Conservation (phyloP, 306 rosid genomes). For the Neltuma alba region DNA sequence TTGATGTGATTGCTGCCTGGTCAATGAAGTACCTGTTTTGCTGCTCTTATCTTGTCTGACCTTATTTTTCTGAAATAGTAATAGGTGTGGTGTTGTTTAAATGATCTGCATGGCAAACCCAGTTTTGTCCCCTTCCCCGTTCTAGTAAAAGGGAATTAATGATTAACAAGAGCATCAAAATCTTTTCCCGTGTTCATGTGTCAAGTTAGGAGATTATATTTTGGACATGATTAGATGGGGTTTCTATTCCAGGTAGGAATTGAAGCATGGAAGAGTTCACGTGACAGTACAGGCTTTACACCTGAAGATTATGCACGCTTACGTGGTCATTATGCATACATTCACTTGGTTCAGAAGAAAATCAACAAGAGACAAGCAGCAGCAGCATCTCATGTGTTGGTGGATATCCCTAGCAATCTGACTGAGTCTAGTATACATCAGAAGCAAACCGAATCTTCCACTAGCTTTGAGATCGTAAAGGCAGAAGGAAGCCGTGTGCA, state of each 20-base stretch:
- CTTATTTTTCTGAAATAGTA: conserved; percentile 1
- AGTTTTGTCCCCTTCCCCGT: neutral
- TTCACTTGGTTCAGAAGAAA: conserved; percentile 78
- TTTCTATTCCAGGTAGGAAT: conserved; percentile 71
- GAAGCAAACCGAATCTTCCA: conserved; percentile 47
- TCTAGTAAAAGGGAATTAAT: neutral
- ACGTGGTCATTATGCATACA: conserved; percentile 70
- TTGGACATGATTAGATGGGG: conserved; percentile 15
- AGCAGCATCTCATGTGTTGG: conserved; percentile 63
- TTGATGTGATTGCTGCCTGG: neutral
- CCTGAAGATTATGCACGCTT: conserved; percentile 85
- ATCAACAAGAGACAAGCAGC: conserved; percentile 58
- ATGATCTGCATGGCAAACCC: conserved; percentile 15
- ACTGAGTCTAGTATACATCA: conserved; percentile 48
- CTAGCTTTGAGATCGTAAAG: conserved; percentile 65
- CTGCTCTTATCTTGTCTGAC: neutral
- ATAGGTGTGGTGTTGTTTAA: conserved; percentile 10
- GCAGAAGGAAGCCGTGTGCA: conserved; percentile 34
- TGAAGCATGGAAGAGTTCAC: conserved; percentile 82
- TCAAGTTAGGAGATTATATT: neutral
- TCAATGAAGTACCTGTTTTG: neutral
- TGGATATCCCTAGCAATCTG: conserved; percentile 67
- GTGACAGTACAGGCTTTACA: conserved; percentile 76
- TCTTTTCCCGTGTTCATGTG: neutral
- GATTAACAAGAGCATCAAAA: neutral